Percentiles rank a stretch among this genome's conserved stretches.
phyloP scores from a whole-genome alignment of 805 yeast species.

The Candida stauntonica region DNA sequence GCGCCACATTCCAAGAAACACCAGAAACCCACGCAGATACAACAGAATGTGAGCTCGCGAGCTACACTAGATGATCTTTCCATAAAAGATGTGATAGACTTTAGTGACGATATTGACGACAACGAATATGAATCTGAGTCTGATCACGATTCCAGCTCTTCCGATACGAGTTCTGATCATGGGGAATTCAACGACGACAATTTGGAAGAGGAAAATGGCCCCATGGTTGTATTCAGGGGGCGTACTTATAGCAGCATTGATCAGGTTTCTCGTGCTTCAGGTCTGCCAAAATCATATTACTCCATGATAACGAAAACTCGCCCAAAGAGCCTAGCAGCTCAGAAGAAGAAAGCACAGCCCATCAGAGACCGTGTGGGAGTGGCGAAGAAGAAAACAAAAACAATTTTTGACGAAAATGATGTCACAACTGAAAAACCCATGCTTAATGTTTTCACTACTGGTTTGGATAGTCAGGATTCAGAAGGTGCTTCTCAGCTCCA shows the following conservation, averaged over 20 bases:
- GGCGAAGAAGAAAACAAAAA: conserved; percentile 18
- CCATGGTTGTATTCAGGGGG: conserved; percentile 17
- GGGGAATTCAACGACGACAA: conserved; percentile 1
- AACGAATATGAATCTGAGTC: no score
- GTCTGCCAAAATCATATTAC: conserved; percentile 23
- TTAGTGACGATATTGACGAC: no score
- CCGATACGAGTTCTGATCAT: conserved; percentile 1
- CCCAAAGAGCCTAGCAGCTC: not conserved
- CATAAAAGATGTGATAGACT: no score
- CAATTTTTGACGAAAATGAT: not conserved
- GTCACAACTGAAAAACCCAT: not conserved
- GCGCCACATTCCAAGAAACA: conserved; percentile 1
- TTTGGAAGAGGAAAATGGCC: conserved; percentile 2
- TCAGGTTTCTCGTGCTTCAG: conserved; percentile 19
- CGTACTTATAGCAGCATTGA: conserved; percentile 19
- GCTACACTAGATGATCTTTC: no score
- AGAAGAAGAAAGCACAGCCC: not conserved
- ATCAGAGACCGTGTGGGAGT: conserved; percentile 18
- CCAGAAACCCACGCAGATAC: not conserved
- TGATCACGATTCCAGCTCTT: no score
- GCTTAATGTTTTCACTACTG: conserved; percentile 10
- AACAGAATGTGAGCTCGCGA: no score
- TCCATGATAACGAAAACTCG: conserved; percentile 8
- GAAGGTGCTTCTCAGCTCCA: no score
- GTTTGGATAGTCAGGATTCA: conserved; percentile 9